Base-by-base conservation (phyloP, 306 rosid species). In the Casuarina glauca region DNA sequence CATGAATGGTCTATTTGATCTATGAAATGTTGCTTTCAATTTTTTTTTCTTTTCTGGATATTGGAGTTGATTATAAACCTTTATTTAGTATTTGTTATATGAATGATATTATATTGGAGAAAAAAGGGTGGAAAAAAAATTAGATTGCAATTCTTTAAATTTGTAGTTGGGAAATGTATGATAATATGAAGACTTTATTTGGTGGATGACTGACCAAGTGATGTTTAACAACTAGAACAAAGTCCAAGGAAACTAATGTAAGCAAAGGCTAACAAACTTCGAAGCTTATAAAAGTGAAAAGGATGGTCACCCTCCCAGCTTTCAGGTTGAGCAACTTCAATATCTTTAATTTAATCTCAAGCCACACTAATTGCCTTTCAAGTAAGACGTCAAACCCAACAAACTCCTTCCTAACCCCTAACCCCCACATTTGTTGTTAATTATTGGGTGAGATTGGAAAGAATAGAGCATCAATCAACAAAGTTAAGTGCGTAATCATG, bases 301-400 rank as follows among this genome's bases (percentile, higher is more conserved):
- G 68, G 84, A 50, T 54, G 38, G 46, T 20, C 71, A 17, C 8
- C 52, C 63, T 70, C 71, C 60, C 35, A 17, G 5, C 35, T 70
- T 70, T 71, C 13, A 62, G 78, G 50, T 83, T 36, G 49, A 72
- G 60, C 57, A 68, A 72, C 76, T 67, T 51, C 69, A 67, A 38
- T 46, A 12, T 78, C 80, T 73, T 42, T 79, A 77, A 43, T 64
- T 80, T 69, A 43, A 80, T 84, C 43, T 63, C 2, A 80, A 80
- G 76, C 50, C 78, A 72, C 46, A 16, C 78, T 55, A 66, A 57
- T 73, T 72, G 44, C 48, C 64, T 13, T 49, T 72, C 35, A 8
- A 44, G 54, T 20, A 1, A 20, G 73, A 36, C 72, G 32, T 68
- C 45, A 10, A 10, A 69, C 48, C 43, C 82, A 66, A 78, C 86